These are phyloP conservation scores for Colletotrichum tamarilloi DNA, from an alignment of 2,329 filamentous ascomycete species.

Conservation along the genomic window DNA sequence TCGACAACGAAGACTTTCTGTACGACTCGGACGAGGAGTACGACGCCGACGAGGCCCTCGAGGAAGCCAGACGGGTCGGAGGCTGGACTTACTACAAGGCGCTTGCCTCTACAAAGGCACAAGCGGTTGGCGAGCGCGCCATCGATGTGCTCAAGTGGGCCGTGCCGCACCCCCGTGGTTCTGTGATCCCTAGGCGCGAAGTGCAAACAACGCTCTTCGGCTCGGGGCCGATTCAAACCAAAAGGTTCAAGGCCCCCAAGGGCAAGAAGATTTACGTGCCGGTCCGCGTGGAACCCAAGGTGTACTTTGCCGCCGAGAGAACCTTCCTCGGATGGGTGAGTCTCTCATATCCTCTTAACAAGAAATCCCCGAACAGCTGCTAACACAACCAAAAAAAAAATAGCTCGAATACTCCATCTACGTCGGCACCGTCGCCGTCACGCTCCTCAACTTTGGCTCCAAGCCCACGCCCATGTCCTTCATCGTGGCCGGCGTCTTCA, in stretches of 20 bases:
- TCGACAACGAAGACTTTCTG: constrained; percentile 78
- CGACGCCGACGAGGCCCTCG: constrained; percentile 78
- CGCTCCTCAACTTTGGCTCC: constrained; percentile 82
- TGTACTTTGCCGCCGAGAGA: constrained; percentile 95
- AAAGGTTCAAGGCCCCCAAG: constrained; percentile 77
- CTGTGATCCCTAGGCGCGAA: constrained; percentile 68
- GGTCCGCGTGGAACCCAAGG: constrained; percentile 95
- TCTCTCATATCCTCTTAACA: constrained; percentile 27
- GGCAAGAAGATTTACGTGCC: constrained; percentile 96
- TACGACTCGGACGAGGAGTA: constrained; percentile 94
- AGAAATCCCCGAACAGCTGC: constrained; percentile 4
- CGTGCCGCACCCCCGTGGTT: constrained; percentile 65
- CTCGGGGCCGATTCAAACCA: constrained; percentile 64
- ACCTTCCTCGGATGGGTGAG: constrained; percentile 94
- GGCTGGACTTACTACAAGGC: constrained; percentile 80
- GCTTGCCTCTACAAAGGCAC: constrained; percentile 61
- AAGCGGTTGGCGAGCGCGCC: constrained; percentile 54
- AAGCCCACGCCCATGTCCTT: constrained; percentile 70
- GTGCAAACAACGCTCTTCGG: constrained; percentile 65
- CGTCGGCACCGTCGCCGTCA: constrained; percentile 86
- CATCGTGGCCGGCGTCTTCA: constrained; percentile 81
- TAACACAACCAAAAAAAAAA: constrained; percentile 35
- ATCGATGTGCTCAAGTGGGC: constrained; percentile 59
- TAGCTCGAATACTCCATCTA: constrained; percentile 97
- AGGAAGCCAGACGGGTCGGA: constrained; percentile 81